Conservation (phyloP, 1,284 basidiomycete genomes). For the Macrocystidia cucumis region DNA sequence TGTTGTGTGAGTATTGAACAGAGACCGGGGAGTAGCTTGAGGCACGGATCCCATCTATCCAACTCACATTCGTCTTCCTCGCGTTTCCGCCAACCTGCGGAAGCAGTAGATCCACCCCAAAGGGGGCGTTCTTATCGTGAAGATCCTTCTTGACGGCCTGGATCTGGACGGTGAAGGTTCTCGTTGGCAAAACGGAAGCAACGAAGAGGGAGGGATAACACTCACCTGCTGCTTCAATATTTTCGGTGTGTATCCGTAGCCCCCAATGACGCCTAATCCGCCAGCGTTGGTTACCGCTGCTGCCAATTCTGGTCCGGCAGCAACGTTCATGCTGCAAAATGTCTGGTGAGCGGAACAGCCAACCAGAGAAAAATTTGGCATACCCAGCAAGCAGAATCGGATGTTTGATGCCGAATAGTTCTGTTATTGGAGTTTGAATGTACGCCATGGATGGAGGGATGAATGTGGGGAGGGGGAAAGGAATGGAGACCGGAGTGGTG, state of each 20-base stretch:
- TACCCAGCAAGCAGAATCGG: constrained; percentile 81
- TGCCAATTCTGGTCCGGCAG: constrained; percentile 80
- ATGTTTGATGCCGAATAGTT: constrained; percentile 82
- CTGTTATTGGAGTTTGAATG: constrained; percentile 72
- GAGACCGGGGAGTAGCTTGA: too few species aligned
- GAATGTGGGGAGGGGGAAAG: constrained; percentile 9
- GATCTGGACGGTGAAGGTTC: constrained; percentile 39
- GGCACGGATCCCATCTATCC: too few species aligned
- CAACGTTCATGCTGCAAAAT: constrained; percentile 72
- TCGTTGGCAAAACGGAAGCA: constrained; percentile 3
- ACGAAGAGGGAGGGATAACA: constrained; percentile 3
- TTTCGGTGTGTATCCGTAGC: constrained; percentile 75
- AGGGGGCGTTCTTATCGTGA: constrained; percentile 65
- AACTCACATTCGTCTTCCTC: constrained; percentile 74
- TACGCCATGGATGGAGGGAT: constrained; percentile 29
- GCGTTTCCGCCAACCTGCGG: constrained; percentile 79
- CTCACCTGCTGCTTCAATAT: constrained; percentile 61
- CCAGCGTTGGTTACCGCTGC: constrained; percentile 86
- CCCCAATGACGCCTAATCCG: constrained; percentile 84
- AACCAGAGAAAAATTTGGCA: constrained; percentile 9
- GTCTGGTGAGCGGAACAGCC: constrained; percentile 4
- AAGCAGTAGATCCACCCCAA: constrained; percentile 82
- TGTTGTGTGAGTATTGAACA: constrained; percentile 1
- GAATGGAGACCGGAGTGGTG: constrained; percentile 2
- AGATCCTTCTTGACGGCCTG: constrained; percentile 64